Evolutionary conservation across 1,284 basidiomycete genomes (phyloP), one percentile per base, ranked within the genome.

Genomic region (Cryptococcus wingfieldii): DNA sequence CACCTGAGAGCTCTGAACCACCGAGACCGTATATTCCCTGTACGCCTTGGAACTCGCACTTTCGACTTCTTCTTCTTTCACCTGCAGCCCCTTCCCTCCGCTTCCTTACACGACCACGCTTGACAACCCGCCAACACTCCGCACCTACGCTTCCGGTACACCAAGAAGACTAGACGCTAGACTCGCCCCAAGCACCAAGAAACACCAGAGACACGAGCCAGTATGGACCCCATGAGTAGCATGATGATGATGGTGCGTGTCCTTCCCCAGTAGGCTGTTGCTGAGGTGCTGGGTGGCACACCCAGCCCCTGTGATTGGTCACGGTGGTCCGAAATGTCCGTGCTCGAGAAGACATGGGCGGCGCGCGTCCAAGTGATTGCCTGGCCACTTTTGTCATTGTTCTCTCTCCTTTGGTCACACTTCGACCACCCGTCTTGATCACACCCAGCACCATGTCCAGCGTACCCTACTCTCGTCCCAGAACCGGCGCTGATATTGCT

Each of bases 191-290:
- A 42, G 41, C 41, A n/a, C 13, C 46, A 19, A 14, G 9, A 13
- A 39, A 18, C n/a, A 41, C 10, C 19, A 52, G 12, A 38, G 42
- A 44, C 8, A 25, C 10, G 23, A 16, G 19, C 38, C 56, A 61
- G 37, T 23, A 69, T 69, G 67, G 67, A 69, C 42, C 67, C 67
- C 38, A 64, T 63, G 59, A 47, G 44, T 37, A n/a, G 10, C 8
- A 68, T 68, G 66, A 63, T 62, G 60, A 67, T 68, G 65, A 62
- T 68, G 66, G 64, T 66, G 50, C 39, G 66, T 47, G 16, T 48
- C 38, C 10, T 37, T 46, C 18, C 41, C 27, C 19, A 19, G 28
- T 13, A 16, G 50, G 38, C 6, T 23, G 42, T 5, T 44, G 47
- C 31, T 49, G 9, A 34, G 18, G 38, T 37, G 47, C 31, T 27